phyloP scores from a whole-genome alignment of 1,284 basidiomycete species.

The Caloboletus inedulis region DNA sequence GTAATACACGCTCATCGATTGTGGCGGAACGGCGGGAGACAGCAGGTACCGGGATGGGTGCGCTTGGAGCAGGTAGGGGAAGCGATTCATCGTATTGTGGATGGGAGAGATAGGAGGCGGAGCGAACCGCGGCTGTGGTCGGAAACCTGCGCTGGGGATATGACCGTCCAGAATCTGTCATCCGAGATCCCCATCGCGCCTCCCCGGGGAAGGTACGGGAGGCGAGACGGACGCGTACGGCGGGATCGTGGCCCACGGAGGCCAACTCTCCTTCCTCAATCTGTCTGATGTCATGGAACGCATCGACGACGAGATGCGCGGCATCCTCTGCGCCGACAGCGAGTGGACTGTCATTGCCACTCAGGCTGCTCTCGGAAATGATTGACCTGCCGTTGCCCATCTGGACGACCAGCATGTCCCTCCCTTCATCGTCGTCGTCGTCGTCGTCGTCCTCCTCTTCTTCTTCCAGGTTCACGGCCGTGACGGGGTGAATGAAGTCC shows the following conservation, averaged over 20 bases:
- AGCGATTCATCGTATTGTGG: slow-evolving; percentile 7
- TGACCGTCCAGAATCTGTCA: slow-evolving; percentile 2
- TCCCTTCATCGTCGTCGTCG: slow-evolving; percentile 25
- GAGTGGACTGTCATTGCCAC: slow-evolving; percentile 42
- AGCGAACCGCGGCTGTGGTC: background rate
- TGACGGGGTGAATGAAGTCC: slow-evolving; percentile 51
- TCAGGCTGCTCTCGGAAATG: slow-evolving; percentile 38
- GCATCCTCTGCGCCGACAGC: slow-evolving; percentile 40
- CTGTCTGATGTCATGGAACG: slow-evolving; percentile 27
- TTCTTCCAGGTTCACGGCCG: slow-evolving; percentile 13
- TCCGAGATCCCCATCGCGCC: slow-evolving; percentile 7
- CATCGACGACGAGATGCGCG: slow-evolving; percentile 36
- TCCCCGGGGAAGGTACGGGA: slow-evolving; percentile 11
- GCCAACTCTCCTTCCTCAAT: slow-evolving; percentile 7
- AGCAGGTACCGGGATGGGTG: slow-evolving; percentile 32
- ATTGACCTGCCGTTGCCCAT: slow-evolving; percentile 27
- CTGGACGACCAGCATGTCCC: slow-evolving; percentile 26
- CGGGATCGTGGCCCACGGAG: slow-evolving; percentile 7
- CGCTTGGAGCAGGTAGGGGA: slow-evolving; percentile 22
- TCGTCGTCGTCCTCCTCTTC: slow-evolving; percentile 8
- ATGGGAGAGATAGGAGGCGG: background rate
- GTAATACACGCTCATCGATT: slow-evolving; percentile 21
- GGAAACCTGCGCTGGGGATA: slow-evolving; percentile 1
- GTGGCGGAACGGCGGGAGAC: slow-evolving; percentile 19
- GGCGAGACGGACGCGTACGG: slow-evolving; percentile 28